Evolutionary conservation across 495 filamentous ascomycete genomes (phyloP).

Genomic region (Letharia columbiana): DNA sequence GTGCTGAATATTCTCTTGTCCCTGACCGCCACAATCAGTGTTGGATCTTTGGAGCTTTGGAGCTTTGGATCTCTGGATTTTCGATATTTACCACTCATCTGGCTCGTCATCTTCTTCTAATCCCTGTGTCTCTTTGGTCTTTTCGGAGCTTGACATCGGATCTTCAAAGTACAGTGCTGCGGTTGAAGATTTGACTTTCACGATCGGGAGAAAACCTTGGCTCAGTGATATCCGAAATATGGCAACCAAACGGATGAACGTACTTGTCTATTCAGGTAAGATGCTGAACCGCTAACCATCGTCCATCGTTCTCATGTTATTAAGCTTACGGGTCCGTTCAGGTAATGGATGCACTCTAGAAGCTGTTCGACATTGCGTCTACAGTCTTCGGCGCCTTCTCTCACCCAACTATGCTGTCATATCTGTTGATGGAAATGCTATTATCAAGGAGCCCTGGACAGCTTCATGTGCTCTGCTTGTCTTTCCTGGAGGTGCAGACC

Average conservation of each 20-base stretch:
- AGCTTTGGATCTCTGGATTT: neutral
- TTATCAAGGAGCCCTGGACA: constrained; percentile 89
- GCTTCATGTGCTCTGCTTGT: constrained; percentile 81
- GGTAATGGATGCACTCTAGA: constrained; percentile 78
- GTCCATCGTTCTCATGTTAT: neutral
- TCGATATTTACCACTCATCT: constrained; percentile 72
- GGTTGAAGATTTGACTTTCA: constrained; percentile 12
- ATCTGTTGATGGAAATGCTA: constrained; percentile 63
- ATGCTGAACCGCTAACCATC: neutral
- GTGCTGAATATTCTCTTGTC: constrained; percentile 98
- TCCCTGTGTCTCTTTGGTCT: constrained; percentile 32
- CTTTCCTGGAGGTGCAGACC: constrained; percentile 88
- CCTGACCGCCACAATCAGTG: constrained; percentile 41
- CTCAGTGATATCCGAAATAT: constrained; percentile 33
- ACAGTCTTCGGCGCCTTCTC: constrained; percentile 79
- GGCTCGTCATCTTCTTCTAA: constrained; percentile 72
- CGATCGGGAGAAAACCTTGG: constrained; percentile 8
- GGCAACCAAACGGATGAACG: constrained; percentile 62
- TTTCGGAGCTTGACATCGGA: constrained; percentile 46
- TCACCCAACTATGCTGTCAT: constrained; percentile 90
- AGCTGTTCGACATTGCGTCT: constrained; percentile 83
- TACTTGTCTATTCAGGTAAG: constrained; percentile 78
- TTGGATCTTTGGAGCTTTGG: neutral
- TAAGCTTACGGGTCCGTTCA: constrained; percentile 29
- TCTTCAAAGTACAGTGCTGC: constrained; percentile 11